Base-by-base conservation (phyloP, 78 protist species). In the Cavenderia fasciculata region DNA sequence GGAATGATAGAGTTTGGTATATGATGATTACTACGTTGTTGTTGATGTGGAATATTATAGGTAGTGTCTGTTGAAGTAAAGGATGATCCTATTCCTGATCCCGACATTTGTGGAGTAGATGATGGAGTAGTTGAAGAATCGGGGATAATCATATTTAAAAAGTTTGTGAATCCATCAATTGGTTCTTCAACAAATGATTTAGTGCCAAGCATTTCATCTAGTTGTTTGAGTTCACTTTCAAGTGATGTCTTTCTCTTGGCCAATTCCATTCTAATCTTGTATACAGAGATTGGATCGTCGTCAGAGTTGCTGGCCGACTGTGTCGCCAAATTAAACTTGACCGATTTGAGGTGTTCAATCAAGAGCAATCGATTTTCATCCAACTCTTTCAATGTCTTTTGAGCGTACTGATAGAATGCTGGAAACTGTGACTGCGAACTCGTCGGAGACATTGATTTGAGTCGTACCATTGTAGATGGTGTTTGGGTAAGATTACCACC, bases 281-380 rank as follows among this genome's bases (percentile, higher is more conserved):
- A 29, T 43, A 27, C 65, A 6, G 70, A 38, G 8, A 82, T 82
- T 19, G 90, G 90, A 29, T 82, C 90, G 21, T 68, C 71, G 2
- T 82, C 90, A n/a, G n/a, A n/a, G n/a, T n/a, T n/a, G n/a, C n/a
- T n/a, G n/a, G n/a, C n/a, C 1, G 46, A 25, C 16, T 82, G 90
- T 21, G 76, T 31, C 40, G 47, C 90, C 33, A 82, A 29, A 43
- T 82, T 82, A 36, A 68, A 51, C 38, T 52, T 65, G 0, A 82
- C 90, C 5, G 90, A 82, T 31, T 82, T 82, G 11, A 82, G 40
- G 40, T 82, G 90, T 56, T 82, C 90, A 31, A 82, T 68, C 27
- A 82, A 43, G 19, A 68, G 57, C n/a, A 52, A 23, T 12, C 90
- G 56, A 19, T 69, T 47, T 4, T 82, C 78, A 23, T 82, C 90